Base-by-base conservation (phyloP, 2,329 filamentous ascomycete species). In the Lithohypha guttulata region DNA sequence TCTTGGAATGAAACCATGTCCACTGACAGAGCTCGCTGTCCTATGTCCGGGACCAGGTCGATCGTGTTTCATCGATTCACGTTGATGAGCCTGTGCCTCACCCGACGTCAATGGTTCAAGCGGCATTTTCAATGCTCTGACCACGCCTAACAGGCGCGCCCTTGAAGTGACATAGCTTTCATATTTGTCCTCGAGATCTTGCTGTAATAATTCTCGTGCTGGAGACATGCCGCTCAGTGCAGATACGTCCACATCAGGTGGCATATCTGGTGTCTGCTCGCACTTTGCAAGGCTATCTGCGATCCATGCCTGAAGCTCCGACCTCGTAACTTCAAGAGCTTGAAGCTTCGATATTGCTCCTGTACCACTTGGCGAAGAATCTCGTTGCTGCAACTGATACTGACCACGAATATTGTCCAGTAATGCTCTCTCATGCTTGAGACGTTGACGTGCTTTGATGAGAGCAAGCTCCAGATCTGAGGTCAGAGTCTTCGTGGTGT, bases 261-360 rank as follows among this genome's bases (percentile, higher is more conserved):
- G 15, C 4, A 19, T 9, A 4, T 14, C 5, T 20, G 14, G 18
- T 11, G 20, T 10, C 13, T 30, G 19, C 20, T 33, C 41, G 17
- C 41, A 43, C 14, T 8, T 17, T 18, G 35, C 47, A 31, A 51
- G 19, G 19, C 35, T 44, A 15, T 47, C 39, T 27, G 46, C 45
- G 11, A 51, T 34, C 47, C 49, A 51, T 5, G 26, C 23, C 13
- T 48, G 46, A 27, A 51, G 32, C 20, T 47, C 39, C 13, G 23
- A 27, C 22, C 46, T 39, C 5, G 41, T 44, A 10, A 32, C 37
- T 20, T 32, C 40, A 19, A 51, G 36, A 2, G 43, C 44, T 22
- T 31, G 11, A 3, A 45, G 34, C 9, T 31, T 33, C n/a, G n/a
- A n/a, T n/a, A 23, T 17, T 29, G 19, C 30, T 15, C 6, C 28